Conservation (phyloP, 2,329 filamentous ascomycete species). For the Botrytis sinoallii region DNA sequence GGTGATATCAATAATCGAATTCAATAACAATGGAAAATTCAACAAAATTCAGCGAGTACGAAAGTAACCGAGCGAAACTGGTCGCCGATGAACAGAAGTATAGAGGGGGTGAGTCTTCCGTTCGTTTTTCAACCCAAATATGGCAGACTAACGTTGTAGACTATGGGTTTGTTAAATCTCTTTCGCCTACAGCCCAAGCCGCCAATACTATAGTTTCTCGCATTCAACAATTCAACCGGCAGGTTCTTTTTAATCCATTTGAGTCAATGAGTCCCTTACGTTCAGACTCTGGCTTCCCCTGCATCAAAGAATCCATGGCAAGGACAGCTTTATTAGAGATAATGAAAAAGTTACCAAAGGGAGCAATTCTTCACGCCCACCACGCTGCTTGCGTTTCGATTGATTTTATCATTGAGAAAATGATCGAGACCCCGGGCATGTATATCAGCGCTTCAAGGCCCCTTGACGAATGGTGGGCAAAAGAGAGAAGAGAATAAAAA, state of each 20-base stretch:
- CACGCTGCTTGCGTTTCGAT: slow-evolving; percentile 84
- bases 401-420: slow-evolving; percentile 69
- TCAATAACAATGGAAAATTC: not conserved
- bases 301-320: slow-evolving; percentile 79
- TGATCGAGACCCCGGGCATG: slow-evolving; percentile 70
- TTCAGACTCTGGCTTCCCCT: slow-evolving; percentile 86
- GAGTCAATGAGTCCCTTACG: slow-evolving; percentile 48
- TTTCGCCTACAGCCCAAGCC: slow-evolving; percentile 72
- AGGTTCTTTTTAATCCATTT: slow-evolving; percentile 63
- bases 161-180: slow-evolving; percentile 63
- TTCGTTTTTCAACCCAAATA: not conserved
- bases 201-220: slow-evolving; percentile 75
- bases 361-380: slow-evolving; percentile 80
- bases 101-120: not conserved
- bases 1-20: not conserved
- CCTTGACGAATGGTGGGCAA: slow-evolving; percentile 46
- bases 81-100: not conserved
- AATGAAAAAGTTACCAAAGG: slow-evolving; percentile 81
- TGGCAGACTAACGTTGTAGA: slow-evolving; percentile 43
- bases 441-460: slow-evolving; percentile 58
- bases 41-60: not conserved
- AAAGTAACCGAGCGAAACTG: not conserved
- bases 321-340: slow-evolving; percentile 79
- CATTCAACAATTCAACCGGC: slow-evolving; percentile 68
- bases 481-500: not conserved